Percentiles rank a stretch among this genome's conserved stretches.
Evolutionary conservation across 225 moss, liverwort and hornwort genomes (phyloP).

Genomic region (Sphagnum tenellum): DNA sequence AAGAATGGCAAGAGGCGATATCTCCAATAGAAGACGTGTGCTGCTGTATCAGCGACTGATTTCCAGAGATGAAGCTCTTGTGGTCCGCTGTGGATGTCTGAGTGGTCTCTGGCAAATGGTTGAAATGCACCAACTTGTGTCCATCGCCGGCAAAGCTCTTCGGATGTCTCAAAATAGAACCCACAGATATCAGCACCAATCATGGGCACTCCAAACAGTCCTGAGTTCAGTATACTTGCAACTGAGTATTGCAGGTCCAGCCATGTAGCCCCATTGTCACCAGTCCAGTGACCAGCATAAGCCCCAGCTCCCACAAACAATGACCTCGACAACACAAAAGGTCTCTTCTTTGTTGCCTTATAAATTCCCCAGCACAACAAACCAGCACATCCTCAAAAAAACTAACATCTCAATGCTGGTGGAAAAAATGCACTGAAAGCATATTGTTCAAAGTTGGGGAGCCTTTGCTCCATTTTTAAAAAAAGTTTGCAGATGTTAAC

Average conservation of each 20-base stretch:
- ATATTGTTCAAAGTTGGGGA: neutral
- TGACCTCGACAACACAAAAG: constrained; percentile 65
- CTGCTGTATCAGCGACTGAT: constrained; percentile 44
- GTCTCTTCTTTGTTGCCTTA: constrained; percentile 42
- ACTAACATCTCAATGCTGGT: too few species aligned
- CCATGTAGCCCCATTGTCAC: constrained; percentile 69
- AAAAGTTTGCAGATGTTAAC: too few species aligned
- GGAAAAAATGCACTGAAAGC: neutral
- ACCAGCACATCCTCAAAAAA: too few species aligned
- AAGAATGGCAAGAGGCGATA: constrained; percentile 63
- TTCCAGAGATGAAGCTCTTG: constrained; percentile 83
- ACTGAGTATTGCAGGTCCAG: constrained; percentile 66
- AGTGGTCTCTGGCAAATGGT: constrained; percentile 69
- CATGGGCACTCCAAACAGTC: constrained; percentile 73
- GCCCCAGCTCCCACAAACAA: constrained; percentile 62
- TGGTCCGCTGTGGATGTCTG: constrained; percentile 24
- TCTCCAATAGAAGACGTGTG: constrained; percentile 36
- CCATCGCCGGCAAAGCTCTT: constrained; percentile 88
- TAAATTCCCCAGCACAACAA: too few species aligned
- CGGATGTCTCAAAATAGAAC: constrained; percentile 36
- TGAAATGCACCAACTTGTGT: constrained; percentile 79
- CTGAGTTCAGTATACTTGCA: constrained; percentile 63
- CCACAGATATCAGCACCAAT: constrained; percentile 85
- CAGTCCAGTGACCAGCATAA: constrained; percentile 71
- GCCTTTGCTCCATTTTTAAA: too few species aligned